These are phyloP conservation scores for Oropetium thomaeum DNA, from an alignment of 176 grass and related monocot genomes.

Conservation along the genomic window DNA sequence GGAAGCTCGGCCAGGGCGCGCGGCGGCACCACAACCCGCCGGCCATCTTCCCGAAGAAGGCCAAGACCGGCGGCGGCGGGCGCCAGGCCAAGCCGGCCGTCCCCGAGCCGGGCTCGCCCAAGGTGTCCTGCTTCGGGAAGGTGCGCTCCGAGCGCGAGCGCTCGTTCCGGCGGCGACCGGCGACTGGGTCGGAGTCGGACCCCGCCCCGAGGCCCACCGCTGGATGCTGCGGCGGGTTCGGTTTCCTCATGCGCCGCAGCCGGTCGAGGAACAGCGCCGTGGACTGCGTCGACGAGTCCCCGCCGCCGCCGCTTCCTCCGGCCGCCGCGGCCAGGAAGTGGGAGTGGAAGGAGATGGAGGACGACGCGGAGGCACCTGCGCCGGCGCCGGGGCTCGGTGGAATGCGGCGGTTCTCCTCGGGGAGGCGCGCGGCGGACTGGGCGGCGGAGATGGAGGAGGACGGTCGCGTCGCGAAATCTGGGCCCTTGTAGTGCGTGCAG, in stretches of 20 bases:
- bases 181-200: neutral
- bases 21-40: conserved; percentile 30
- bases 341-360: neutral
- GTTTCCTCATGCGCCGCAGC: conserved; percentile 37
- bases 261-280: conserved; percentile 29
- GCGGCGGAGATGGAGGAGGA: conserved; percentile 32
- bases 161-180: conserved; percentile 1
- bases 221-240: conserved; percentile 49
- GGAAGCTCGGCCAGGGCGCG: conserved; percentile 46
- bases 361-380: neutral
- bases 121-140: conserved; percentile 94
- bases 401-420: conserved; percentile 62
- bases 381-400: conserved; percentile 45
- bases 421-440: conserved; percentile 58
- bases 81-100: conserved; percentile 48
- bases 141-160: conserved; percentile 55
- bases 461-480: conserved; percentile 31
- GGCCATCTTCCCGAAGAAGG: conserved; percentile 68
- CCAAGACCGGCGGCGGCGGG: conserved; percentile 37
- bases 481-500: conserved; percentile 27
- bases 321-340: neutral
- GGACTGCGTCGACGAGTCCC: conserved; percentile 35
- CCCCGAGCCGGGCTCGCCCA: conserved; percentile 71
- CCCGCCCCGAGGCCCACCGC: neutral
- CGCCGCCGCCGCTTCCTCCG: conserved; percentile 2